A percentile compares a stretch with the other conserved stretches of the same genome.
phyloP scores from a whole-genome alignment of 2,329 filamentous ascomycete genomes.

The Iodosphaeria phyllophila region DNA sequence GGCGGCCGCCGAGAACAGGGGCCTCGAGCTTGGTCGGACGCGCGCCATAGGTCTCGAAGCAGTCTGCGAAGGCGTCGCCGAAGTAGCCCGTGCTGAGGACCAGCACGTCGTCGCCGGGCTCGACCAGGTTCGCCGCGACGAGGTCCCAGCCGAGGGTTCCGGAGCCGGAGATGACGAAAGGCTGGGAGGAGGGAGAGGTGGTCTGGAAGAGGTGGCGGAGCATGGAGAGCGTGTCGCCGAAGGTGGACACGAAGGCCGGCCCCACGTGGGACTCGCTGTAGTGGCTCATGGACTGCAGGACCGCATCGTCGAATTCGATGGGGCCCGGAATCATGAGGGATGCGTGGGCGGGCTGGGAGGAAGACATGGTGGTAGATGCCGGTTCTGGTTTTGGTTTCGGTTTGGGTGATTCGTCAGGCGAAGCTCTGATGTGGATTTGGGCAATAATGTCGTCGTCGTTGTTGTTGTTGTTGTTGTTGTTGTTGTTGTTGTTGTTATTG shows the following conservation, averaged over 20 bases:
- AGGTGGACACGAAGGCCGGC: constrained; percentile 70
- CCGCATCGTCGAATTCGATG: constrained; percentile 96
- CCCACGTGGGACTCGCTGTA: constrained; percentile 94
- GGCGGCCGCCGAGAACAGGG: constrained; percentile 71
- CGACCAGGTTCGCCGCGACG: constrained; percentile 80
- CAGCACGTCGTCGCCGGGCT: constrained; percentile 75
- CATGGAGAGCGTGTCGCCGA: constrained; percentile 76
- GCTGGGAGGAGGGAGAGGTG: constrained; percentile 62
- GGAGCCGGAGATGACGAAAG: constrained; percentile 84
- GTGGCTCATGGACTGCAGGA: constrained; percentile 87
- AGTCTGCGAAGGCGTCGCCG: constrained; percentile 84
- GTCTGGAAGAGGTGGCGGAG: constrained; percentile 91
- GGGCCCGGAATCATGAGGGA: constrained; percentile 90
- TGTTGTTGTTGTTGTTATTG: too few relatives aligned
- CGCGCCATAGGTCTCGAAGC: constrained; percentile 77
- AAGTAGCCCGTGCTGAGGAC: constrained; percentile 97
- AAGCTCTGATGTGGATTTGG: too few relatives aligned
- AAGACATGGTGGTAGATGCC: constrained; percentile 37
- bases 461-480: too few relatives aligned
- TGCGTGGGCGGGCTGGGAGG: constrained; percentile 39
- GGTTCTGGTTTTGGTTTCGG: too few relatives aligned
- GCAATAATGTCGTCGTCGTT: too few relatives aligned
- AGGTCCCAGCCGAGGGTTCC: constrained; percentile 95
- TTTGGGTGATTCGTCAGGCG: too few relatives aligned
- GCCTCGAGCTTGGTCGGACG: constrained; percentile 81